phyloP scores from a whole-genome alignment of 2,329 filamentous ascomycete species.

The Colletotrichum australisinense region DNA sequence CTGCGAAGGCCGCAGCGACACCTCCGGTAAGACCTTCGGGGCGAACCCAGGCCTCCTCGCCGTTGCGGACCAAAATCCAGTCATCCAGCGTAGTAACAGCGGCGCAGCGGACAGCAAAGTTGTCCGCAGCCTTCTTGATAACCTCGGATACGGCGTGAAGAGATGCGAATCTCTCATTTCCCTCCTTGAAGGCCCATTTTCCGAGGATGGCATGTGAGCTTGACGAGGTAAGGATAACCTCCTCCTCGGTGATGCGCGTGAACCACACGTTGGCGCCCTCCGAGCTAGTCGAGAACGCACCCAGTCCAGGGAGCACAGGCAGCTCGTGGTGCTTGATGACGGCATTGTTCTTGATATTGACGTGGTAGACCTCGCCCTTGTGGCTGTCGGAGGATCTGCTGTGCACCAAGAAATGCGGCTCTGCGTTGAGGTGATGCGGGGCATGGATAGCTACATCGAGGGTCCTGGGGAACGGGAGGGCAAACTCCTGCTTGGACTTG shows the following conservation, averaged over 20 bases:
- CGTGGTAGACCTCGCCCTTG: constrained; percentile 88
- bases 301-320: constrained; percentile 75
- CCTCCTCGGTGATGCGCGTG: constrained; percentile 80
- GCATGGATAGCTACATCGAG: constrained; percentile 75
- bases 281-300: constrained; percentile 83
- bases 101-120: constrained; percentile 83
- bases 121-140: constrained; percentile 73
- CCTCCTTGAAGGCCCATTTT: constrained; percentile 73
- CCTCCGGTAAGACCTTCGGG: constrained; percentile 84
- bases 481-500: constrained; percentile 66
- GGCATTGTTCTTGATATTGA: constrained; percentile 76
- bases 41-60: constrained; percentile 82
- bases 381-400: constrained; percentile 77
- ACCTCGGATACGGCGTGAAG: constrained; percentile 85
- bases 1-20: constrained; percentile 84
- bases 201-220: constrained; percentile 80
- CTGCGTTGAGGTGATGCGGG: constrained; percentile 76
- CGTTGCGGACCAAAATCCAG: constrained; percentile 88
- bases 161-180: constrained; percentile 55
- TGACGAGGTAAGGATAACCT: constrained; percentile 81
- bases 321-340: constrained; percentile 85
- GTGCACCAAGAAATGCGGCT: constrained; percentile 88
- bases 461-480: constrained; percentile 57
- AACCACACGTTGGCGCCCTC: constrained; percentile 89
- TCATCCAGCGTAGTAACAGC: constrained; percentile 75